These are phyloP conservation scores for Poronia punctata DNA, from an alignment of 495 filamentous ascomycete genomes.

Conservation along the genomic window DNA sequence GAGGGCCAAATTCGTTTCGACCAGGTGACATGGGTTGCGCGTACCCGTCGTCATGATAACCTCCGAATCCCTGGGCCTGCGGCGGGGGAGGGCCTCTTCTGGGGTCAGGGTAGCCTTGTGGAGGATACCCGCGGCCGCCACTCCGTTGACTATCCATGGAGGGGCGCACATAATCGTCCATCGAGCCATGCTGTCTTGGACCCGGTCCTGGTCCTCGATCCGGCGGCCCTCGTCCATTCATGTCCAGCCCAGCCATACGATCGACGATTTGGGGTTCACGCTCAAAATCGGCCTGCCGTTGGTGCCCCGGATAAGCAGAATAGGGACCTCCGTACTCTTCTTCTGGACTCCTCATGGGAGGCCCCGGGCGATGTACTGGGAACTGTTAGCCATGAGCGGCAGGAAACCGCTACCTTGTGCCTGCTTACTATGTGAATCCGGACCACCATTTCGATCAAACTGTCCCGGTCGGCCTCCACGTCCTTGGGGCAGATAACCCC, in stretches of 20 bases:
- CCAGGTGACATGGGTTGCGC: slow-evolving; percentile 21
- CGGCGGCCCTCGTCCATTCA: slow-evolving; percentile 36
- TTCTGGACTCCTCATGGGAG: slow-evolving; percentile 33
- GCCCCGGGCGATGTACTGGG: slow-evolving; percentile 25
- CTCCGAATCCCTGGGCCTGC: slow-evolving; percentile 29
- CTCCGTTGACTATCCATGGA: slow-evolving; percentile 29
- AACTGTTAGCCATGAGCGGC: slow-evolving; percentile 9
- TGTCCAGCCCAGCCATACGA: slow-evolving; percentile 53
- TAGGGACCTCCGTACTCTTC: slow-evolving; percentile 61
- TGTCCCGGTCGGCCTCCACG: slow-evolving; percentile 34
- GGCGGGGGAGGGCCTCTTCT: slow-evolving; percentile 32
- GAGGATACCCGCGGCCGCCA: slow-evolving; percentile 28
- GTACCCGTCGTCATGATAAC: slow-evolving; percentile 27
- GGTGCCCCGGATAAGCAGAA: slow-evolving; percentile 53
- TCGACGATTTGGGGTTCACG: slow-evolving; percentile 43
- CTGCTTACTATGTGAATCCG: slow-evolving; percentile 31
- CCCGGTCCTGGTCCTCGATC: slow-evolving; percentile 28
- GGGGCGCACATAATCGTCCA: slow-evolving; percentile 27
- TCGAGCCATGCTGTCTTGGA: slow-evolving; percentile 24
- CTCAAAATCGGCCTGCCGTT: slow-evolving; percentile 38
- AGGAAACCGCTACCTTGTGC: neutral
- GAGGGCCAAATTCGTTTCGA: slow-evolving; percentile 32
- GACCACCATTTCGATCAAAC: slow-evolving; percentile 22
- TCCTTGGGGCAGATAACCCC: slow-evolving; percentile 34
- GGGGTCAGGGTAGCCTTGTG: slow-evolving; percentile 35